Evolutionary conservation across 2,329 filamentous ascomycete species (phyloP).

Genomic region (Dactylellina cionopaga): DNA sequence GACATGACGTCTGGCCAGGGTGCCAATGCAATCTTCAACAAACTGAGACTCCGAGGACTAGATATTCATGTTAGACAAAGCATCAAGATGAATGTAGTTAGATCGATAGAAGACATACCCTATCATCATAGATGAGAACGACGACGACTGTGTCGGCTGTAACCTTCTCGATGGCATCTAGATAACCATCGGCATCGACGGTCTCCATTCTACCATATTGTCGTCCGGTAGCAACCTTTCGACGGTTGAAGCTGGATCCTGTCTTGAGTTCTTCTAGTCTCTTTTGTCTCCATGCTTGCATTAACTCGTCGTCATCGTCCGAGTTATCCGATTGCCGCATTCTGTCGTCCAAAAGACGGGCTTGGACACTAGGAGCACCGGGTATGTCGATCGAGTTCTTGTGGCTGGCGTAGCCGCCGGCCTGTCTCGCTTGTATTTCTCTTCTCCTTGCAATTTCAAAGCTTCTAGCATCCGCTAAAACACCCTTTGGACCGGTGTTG

Average conservation of each 20-base stretch:
- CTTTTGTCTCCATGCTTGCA: conserved; percentile 84
- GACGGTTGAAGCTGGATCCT: conserved; percentile 70
- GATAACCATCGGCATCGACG: conserved; percentile 89
- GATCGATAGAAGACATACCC: conserved; percentile 68
- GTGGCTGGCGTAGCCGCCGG: not conserved
- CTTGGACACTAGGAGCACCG: conserved; percentile 9
- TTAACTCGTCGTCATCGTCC: conserved; percentile 81
- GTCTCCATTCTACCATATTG: conserved; percentile 81
- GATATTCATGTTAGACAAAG: too few relatives aligned
- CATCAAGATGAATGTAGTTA: conserved; percentile 57
- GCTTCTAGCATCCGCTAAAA: conserved; percentile 82
- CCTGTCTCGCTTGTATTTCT: conserved; percentile 44
- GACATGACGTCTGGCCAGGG: conserved; percentile 76
- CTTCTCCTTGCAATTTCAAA: conserved; percentile 72
- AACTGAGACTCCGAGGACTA: conserved; percentile 81
- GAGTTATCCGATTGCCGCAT: conserved; percentile 60
- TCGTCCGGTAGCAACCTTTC: conserved; percentile 79
- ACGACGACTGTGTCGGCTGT: conserved; percentile 82
- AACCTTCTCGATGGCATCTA: conserved; percentile 96
- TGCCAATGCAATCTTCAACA: conserved; percentile 79
- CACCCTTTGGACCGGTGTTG: conserved; percentile 76
- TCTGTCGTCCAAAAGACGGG: conserved; percentile 51
- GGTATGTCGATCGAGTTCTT: conserved; percentile 40
- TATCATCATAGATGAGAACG: conserved; percentile 89
- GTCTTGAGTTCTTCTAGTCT: conserved; percentile 80